These are phyloP conservation scores for Digitaria exilis DNA, from an alignment of 202 grass and related monocot genomes.

Conservation along the genomic window DNA sequence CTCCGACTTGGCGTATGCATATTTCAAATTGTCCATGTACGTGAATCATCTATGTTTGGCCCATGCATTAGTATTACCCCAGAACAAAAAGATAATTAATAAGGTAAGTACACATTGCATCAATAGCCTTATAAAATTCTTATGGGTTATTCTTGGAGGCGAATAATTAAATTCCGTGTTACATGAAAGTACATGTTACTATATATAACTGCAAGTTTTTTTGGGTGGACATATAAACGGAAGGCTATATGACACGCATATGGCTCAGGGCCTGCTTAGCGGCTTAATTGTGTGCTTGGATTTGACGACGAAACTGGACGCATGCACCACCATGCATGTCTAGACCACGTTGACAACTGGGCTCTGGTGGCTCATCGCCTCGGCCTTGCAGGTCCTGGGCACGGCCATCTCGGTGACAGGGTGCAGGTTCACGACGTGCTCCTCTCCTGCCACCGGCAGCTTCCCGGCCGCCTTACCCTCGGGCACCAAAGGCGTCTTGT, in stretches of 20 bases:
- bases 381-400: slow-evolving; percentile 26
- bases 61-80: too few species aligned
- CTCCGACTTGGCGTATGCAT: too few species aligned
- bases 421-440: slow-evolving; percentile 50
- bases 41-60: too few species aligned
- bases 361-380: background rate
- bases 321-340: background rate
- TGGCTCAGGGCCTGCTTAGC: background rate
- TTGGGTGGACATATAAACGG: background rate
- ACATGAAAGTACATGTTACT: background rate
- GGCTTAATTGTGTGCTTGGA: background rate
- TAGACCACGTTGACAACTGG: slow-evolving; percentile 32
- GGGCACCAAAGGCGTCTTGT: slow-evolving; percentile 40
- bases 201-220: background rate
- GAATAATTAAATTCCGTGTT: background rate
- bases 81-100: too few species aligned
- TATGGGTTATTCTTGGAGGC: background rate
- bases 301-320: background rate
- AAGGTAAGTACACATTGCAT: background rate
- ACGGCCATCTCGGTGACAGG: slow-evolving; percentile 36
- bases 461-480: slow-evolving; percentile 39
- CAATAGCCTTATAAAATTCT: background rate
- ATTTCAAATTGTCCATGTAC: too few species aligned
- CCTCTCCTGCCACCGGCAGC: slow-evolving; percentile 7
- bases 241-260: background rate